These are phyloP conservation scores for Fremontodendron californicum DNA, from an alignment of 345 rosid species.

Conservation along the genomic window DNA sequence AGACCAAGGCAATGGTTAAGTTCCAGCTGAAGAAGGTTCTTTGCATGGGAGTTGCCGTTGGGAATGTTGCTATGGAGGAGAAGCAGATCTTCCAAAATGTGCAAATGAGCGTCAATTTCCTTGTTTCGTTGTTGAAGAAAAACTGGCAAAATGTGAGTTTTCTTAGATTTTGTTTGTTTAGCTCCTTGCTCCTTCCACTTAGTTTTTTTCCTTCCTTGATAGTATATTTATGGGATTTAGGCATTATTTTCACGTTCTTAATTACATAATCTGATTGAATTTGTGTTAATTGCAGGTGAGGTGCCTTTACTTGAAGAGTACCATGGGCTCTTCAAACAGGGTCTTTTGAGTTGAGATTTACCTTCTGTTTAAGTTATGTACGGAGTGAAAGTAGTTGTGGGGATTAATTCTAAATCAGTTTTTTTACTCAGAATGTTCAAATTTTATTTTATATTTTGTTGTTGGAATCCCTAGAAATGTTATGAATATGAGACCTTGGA, in stretches of 20 bases:
- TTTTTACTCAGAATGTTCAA: not conserved
- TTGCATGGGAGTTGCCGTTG: slow-evolving; percentile 82
- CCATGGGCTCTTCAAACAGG: slow-evolving; percentile 71
- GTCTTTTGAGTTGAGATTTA: slow-evolving; percentile 36
- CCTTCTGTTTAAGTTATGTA: not conserved
- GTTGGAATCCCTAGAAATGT: slow-evolving; percentile 25
- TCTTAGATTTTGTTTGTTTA: not conserved
- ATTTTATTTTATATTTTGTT: not conserved
- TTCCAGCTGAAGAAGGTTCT: slow-evolving; percentile 81
- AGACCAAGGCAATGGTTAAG: slow-evolving; percentile 72
- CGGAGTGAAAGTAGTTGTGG: not conserved
- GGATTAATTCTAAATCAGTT: not conserved
- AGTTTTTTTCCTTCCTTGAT: not conserved
- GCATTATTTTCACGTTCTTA: not conserved
- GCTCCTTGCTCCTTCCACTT: not conserved
- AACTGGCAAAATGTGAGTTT: slow-evolving; percentile 74
- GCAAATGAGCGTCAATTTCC: slow-evolving; percentile 71
- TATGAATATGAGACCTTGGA: slow-evolving; percentile 11
- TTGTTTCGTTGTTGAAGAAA: slow-evolving; percentile 76
- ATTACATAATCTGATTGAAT: not conserved
- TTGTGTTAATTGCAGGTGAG: slow-evolving; percentile 44
- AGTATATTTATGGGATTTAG: not conserved
- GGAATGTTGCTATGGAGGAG: slow-evolving; percentile 65
- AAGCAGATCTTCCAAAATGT: slow-evolving; percentile 82
- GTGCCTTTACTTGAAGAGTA: slow-evolving; percentile 72